Conservation (phyloP, 2,329 filamentous ascomycete species). For the Paramyrothecium roridum region DNA sequence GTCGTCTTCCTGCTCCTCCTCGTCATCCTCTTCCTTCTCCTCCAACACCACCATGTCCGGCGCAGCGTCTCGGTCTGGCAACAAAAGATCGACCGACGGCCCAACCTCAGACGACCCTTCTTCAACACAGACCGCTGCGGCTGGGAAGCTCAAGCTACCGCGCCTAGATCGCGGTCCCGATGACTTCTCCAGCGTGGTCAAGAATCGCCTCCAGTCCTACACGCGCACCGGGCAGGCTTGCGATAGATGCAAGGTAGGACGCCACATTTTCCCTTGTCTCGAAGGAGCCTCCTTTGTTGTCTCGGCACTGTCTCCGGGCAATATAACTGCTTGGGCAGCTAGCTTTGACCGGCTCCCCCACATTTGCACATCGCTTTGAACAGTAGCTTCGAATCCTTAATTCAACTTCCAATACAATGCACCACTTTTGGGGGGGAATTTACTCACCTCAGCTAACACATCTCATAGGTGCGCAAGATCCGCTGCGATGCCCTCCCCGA, state of each 20-base stretch:
- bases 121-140: slow-evolving; percentile 12
- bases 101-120: slow-evolving; percentile 23
- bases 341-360: background rate
- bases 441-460: background rate
- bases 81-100: slow-evolving; percentile 36
- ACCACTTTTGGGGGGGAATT: no score
- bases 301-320: no score
- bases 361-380: background rate
- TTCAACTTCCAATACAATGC: slow-evolving; percentile 1
- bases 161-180: slow-evolving; percentile 44
- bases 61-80: background rate
- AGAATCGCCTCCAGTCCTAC: slow-evolving; percentile 52
- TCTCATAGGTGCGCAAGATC: slow-evolving; percentile 72
- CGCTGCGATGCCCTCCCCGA: slow-evolving; percentile 78
- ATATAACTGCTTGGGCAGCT: no score
- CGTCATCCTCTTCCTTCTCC: background rate
- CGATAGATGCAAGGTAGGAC: slow-evolving; percentile 77
- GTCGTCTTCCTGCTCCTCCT: background rate
- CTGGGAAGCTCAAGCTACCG: slow-evolving; percentile 43
- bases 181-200: slow-evolving; percentile 54
- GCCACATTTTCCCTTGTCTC: slow-evolving; percentile 3
- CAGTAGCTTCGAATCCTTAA: slow-evolving; percentile 2
- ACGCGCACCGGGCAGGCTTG: slow-evolving; percentile 78
- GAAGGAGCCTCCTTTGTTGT: background rate
- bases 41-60: background rate